These are phyloP conservation scores for Gymnopilus dilepis DNA, from an alignment of 768 basidiomycete species.

Conservation along the genomic window DNA sequence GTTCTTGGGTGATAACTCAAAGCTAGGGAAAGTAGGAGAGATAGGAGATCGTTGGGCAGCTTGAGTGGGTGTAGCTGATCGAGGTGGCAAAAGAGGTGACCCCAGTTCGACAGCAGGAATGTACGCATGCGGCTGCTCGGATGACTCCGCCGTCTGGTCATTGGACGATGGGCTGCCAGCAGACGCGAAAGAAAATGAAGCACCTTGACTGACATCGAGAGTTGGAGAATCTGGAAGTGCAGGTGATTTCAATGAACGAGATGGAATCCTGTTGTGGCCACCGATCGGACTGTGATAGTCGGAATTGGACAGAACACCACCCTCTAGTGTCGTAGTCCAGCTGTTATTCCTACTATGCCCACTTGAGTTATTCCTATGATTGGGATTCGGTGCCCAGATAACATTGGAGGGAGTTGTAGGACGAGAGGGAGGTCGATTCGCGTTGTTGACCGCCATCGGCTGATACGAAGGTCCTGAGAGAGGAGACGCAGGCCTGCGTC, in stretches of 20 bases:
- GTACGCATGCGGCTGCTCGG: conserved; percentile 37
- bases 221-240: conserved; percentile 65
- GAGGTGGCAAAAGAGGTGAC: conserved; percentile 48
- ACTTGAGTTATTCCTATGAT: conserved; percentile 26
- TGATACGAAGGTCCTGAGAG: conserved; percentile 66
- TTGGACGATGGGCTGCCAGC: conserved; percentile 25
- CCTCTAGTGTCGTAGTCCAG: conserved; percentile 48
- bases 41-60: conserved; percentile 56
- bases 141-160: conserved; percentile 43
- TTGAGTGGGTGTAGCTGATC: conserved; percentile 76
- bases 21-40: conserved; percentile 51
- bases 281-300: conserved; percentile 38
- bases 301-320: conserved; percentile 34
- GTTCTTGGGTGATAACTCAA: conserved; percentile 41
- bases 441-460: conserved; percentile 49
- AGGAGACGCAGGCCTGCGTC: conserved; percentile 77
- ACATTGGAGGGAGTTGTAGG: conserved; percentile 76
- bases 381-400: conserved; percentile 58
- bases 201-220: conserved; percentile 42
- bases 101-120: conserved; percentile 57
- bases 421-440: conserved; percentile 57
- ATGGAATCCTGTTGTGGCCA: conserved; percentile 37
- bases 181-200: conserved; percentile 36
- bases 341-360: conserved; percentile 66
- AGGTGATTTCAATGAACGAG: conserved; percentile 57